Evolutionary conservation across 768 basidiomycete genomes (phyloP).

Genomic region (Tricholoma matsutake): DNA sequence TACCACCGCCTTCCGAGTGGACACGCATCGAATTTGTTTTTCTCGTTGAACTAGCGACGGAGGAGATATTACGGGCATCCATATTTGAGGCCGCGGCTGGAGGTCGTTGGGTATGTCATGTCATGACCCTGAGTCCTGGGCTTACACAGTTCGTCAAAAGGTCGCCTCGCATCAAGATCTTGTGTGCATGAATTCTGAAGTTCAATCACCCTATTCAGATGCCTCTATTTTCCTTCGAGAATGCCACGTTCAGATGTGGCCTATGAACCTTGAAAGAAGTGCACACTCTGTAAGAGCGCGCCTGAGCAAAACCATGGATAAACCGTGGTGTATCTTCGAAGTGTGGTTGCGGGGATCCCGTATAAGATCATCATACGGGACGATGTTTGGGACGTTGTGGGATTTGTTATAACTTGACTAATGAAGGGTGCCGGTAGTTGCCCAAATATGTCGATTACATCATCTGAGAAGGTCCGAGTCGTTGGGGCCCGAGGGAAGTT

Average conservation of each 20-base stretch:
- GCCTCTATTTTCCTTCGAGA: conserved; percentile 4
- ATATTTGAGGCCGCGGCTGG: conserved; percentile 13
- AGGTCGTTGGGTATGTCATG: conserved; percentile 16
- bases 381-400: neutral
- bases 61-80: conserved; percentile 16
- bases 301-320: conserved; percentile 22
- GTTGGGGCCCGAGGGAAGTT: too few relatives aligned
- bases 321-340: conserved; percentile 37
- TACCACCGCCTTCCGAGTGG: neutral
- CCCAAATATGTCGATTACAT: neutral
- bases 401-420: neutral
- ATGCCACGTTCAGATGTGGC: conserved; percentile 7
- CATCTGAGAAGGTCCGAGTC: too few relatives aligned
- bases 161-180: neutral
- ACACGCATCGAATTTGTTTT: conserved; percentile 22
- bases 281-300: conserved; percentile 29
- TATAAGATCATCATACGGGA: neutral
- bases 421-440: too few relatives aligned
- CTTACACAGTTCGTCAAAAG: neutral
- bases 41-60: conserved; percentile 23
- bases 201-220: neutral
- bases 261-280: conserved; percentile 8
- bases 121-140: neutral
- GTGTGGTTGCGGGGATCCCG: conserved; percentile 33
- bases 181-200: conserved; percentile 3